Percentiles rank a stretch among this genome's conserved stretches.
These are phyloP conservation scores for Hyaloperonospora brassicae DNA, from an alignment of 352 stramenopile genomes.

Conservation along the genomic window DNA sequence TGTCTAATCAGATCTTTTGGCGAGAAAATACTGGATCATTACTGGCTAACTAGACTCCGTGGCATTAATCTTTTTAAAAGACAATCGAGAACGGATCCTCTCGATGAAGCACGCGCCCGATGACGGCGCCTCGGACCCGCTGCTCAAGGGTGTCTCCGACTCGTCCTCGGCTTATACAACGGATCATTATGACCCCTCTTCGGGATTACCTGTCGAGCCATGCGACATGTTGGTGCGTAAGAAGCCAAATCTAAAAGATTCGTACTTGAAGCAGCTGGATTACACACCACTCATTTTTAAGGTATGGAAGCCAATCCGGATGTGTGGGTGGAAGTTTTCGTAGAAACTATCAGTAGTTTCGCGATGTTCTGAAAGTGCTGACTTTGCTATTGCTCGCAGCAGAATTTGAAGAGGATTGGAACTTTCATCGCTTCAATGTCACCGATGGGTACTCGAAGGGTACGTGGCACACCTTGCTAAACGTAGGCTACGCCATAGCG, in stretches of 20 bases:
- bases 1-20: too few species aligned
- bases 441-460: conserved; percentile 44
- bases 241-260: conserved; percentile 43
- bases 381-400: conserved; percentile 5
- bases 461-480: not conserved
- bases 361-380: conserved; percentile 1
- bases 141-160: conserved; percentile 36
- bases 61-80: too few species aligned
- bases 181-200: conserved; percentile 13
- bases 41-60: too few species aligned
- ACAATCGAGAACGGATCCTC: too few species aligned
- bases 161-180: conserved; percentile 17
- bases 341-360: not conserved
- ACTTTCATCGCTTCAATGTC: conserved; percentile 67
- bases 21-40: too few species aligned
- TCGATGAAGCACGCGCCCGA: conserved; percentile 19
- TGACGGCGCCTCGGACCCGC: conserved; percentile 34
- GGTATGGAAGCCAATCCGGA: conserved; percentile 17
- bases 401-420: conserved; percentile 69
- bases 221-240: conserved; percentile 21
- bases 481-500: not conserved
- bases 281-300: conserved; percentile 80
- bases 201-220: conserved; percentile 7
- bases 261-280: conserved; percentile 63
- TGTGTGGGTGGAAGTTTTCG: not conserved